phyloP scores from a whole-genome alignment of 1,284 basidiomycete genomes.

The Pholiota adiposa region DNA sequence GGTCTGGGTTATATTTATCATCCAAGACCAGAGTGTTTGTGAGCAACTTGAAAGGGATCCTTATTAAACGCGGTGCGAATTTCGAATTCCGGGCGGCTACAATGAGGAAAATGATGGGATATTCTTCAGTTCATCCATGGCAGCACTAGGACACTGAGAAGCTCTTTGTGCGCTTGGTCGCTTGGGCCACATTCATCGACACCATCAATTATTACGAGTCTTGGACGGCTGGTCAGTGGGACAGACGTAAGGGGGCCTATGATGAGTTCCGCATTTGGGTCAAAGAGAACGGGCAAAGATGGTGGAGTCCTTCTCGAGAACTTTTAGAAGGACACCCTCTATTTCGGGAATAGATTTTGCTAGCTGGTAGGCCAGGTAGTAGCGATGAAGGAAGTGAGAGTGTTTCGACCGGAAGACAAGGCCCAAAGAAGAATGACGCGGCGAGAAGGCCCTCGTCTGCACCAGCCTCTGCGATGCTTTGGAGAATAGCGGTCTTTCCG shows the following conservation, averaged over 20 bases:
- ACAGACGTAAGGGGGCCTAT: neutral
- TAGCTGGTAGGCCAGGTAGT: slow-evolving; percentile 9
- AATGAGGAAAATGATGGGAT: slow-evolving; percentile 2
- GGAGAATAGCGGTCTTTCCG: no score
- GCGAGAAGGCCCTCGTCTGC: no score
- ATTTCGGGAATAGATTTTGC: neutral
- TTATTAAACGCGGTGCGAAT: slow-evolving; percentile 5
- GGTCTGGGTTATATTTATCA: slow-evolving; percentile 3
- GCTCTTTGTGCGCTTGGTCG: neutral
- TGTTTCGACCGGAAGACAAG: neutral
- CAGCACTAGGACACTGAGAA: neutral
- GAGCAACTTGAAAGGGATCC: neutral
- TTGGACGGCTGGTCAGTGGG: neutral
- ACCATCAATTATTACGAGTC: neutral
- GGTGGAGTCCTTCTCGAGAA: neutral
- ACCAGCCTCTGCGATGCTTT: no score
- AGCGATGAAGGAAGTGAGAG: neutral
- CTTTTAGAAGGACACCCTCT: neutral
- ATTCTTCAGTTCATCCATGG: neutral
- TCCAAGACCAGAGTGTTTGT: neutral
- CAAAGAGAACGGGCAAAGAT: neutral
- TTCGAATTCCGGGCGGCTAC: slow-evolving; percentile 10
- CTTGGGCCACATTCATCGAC: slow-evolving; percentile 6
- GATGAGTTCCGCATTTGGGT: slow-evolving; percentile 1
- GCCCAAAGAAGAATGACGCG: neutral